These are phyloP conservation scores for Fraxinus xanthoxyloides DNA, from an alignment of 305 asterid genomes.

Conservation along the genomic window DNA sequence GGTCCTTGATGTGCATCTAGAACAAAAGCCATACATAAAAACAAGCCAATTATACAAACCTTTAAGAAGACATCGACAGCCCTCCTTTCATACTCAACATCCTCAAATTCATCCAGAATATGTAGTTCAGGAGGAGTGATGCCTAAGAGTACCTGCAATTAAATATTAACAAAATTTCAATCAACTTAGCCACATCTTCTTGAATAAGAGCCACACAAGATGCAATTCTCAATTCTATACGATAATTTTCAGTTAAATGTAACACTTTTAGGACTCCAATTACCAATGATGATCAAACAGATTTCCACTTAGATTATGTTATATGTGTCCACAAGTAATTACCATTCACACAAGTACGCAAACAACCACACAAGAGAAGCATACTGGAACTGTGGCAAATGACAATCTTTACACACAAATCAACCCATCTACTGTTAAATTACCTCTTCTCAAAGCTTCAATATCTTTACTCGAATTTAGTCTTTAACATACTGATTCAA, in stretches of 20 bases:
- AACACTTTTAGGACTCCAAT: not conserved
- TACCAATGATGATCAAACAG: not conserved
- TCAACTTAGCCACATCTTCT: not conserved
- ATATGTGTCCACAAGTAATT: not conserved
- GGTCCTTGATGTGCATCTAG: not conserved
- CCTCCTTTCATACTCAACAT: slow-evolving; percentile 69
- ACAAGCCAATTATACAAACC: slow-evolving; percentile 36
- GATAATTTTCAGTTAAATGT: slow-evolving; percentile 2
- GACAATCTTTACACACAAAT: not conserved
- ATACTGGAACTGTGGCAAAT: not conserved
- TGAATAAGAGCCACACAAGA: slow-evolving; percentile 3
- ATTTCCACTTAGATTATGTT: not conserved
- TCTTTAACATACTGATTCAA: not conserved
- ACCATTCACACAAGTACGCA: not conserved
- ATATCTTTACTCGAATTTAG: too few relatives aligned
- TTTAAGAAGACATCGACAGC: slow-evolving; percentile 49
- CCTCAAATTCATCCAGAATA: slow-evolving; percentile 80
- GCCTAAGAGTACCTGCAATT: slow-evolving; percentile 62
- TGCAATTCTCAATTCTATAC: slow-evolving; percentile 8
- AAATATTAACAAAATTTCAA: slow-evolving; percentile 8
- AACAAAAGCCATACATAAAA: not conserved
- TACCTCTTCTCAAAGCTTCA: not conserved
- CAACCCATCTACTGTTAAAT: not conserved
- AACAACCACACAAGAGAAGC: not conserved
- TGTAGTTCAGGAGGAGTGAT: slow-evolving; percentile 65